phyloP scores from a whole-genome alignment of 2,329 filamentous ascomycete species.

The Ramularia endophylla region DNA sequence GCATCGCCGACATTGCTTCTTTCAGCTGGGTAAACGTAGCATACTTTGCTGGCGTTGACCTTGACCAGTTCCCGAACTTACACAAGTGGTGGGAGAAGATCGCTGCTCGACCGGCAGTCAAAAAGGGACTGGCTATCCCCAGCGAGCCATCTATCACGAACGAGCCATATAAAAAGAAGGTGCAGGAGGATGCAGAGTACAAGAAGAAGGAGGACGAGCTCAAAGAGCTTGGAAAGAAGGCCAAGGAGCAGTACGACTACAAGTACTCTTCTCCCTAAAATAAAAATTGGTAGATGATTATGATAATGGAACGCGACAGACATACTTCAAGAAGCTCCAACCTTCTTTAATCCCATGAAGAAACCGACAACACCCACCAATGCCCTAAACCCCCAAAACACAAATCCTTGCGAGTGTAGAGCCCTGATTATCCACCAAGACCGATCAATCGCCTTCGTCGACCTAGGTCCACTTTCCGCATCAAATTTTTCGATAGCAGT shows the following conservation, averaged over 20 bases:
- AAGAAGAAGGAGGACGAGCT: slow-evolving; percentile 41
- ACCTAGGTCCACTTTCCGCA: no score
- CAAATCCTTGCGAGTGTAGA: no score
- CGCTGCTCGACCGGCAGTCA: slow-evolving; percentile 37
- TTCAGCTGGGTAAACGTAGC: slow-evolving; percentile 41
- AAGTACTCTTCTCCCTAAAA: slow-evolving; percentile 32
- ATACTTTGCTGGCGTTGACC: slow-evolving; percentile 37
- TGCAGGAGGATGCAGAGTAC: slow-evolving; percentile 45
- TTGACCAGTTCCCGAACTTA: slow-evolving; percentile 39
- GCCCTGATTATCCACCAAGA: no score
- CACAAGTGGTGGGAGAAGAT: slow-evolving; percentile 42
- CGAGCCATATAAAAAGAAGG: slow-evolving; percentile 33
- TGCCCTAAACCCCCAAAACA: no score
- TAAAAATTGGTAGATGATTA: background rate
- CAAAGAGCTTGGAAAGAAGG: slow-evolving; percentile 33
- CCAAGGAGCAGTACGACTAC: slow-evolving; percentile 43
- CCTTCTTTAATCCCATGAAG: no score
- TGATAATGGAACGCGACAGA: no score
- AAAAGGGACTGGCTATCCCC: slow-evolving; percentile 35
- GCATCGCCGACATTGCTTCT: slow-evolving; percentile 42
- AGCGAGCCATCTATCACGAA: slow-evolving; percentile 38
- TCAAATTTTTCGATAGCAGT: no score
- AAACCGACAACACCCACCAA: no score
- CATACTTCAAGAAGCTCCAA: no score
- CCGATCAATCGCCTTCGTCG: no score